Evolutionary conservation across 1,284 basidiomycete genomes (phyloP).

Genomic region (Somion occarium): DNA sequence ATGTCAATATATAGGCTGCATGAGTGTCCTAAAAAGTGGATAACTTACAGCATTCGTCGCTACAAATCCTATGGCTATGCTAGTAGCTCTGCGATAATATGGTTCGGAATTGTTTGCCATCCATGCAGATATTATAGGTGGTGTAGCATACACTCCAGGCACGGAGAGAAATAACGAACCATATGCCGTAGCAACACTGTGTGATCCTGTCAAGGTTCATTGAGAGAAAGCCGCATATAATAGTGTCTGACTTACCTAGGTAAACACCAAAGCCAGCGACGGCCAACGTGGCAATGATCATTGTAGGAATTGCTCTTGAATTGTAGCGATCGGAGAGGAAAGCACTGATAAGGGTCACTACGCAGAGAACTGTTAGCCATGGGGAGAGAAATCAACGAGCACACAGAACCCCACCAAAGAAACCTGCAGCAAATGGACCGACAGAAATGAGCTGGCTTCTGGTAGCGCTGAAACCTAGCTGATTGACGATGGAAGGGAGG

Average conservation of each 20-base stretch:
- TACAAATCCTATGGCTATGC: conserved; percentile 42
- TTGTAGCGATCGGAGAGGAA: conserved; percentile 10
- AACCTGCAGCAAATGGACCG: conserved; percentile 16
- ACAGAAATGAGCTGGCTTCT: conserved; percentile 26
- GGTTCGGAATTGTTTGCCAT: conserved; percentile 65
- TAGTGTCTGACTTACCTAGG: conserved; percentile 35
- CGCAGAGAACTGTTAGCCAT: not conserved
- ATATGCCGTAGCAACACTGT: conserved; percentile 29
- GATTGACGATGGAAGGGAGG: conserved; percentile 25
- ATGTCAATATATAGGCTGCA: not conserved
- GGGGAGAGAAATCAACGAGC: not conserved
- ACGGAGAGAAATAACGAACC: conserved; percentile 57
- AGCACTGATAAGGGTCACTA: conserved; percentile 16
- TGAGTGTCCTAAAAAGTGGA: not conserved
- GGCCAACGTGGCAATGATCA: conserved; percentile 50
- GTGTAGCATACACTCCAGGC: conserved; percentile 58
- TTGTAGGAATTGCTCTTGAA: conserved; percentile 20
- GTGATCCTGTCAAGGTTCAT: conserved; percentile 14
- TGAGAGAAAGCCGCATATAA: no score
- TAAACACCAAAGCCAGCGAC: conserved; percentile 45
- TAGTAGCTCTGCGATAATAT: conserved; percentile 64
- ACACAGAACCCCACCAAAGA: conserved; percentile 11
- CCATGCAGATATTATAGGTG: conserved; percentile 59
- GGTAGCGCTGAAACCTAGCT: conserved; percentile 19
- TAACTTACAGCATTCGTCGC: not conserved